phyloP scores from a whole-genome alignment of 2,329 filamentous ascomycete species.

The Chaetomiaceae sp. region DNA sequence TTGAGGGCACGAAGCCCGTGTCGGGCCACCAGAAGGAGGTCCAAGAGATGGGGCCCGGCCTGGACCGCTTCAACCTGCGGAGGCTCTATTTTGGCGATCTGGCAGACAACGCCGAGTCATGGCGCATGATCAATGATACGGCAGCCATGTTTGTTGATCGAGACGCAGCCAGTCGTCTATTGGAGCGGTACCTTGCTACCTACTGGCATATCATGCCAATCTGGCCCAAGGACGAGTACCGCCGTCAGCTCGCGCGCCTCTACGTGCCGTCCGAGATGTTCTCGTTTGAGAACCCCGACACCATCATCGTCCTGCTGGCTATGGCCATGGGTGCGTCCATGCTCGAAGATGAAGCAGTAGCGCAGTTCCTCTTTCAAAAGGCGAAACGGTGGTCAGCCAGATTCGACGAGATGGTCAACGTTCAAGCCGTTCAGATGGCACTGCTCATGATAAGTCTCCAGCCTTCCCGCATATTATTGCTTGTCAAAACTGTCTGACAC shows the following conservation, averaged over 20 bases:
- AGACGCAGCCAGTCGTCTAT: background rate
- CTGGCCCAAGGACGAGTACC: constrained; percentile 7
- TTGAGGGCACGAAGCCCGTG: constrained; percentile 1
- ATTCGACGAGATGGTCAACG: constrained; percentile 3
- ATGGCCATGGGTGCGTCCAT: constrained; percentile 4
- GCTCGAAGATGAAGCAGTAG: constrained; percentile 1
- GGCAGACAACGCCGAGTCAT: background rate
- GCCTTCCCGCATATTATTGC: background rate
- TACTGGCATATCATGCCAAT: constrained; percentile 2
- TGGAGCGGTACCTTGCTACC: constrained; percentile 4
- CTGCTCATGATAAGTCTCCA: constrained; percentile 6
- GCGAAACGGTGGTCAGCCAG: constrained; percentile 3
- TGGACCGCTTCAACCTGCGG: constrained; percentile 7
- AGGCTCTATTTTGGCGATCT: constrained; percentile 1
- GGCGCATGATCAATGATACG: constrained; percentile 1
- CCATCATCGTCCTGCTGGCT: background rate
- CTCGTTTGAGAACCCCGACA: background rate
- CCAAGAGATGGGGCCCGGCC: constrained; percentile 6
- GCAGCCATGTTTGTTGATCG: constrained; percentile 2
- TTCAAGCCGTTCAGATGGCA: constrained; percentile 3
- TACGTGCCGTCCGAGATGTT: constrained; percentile 2
- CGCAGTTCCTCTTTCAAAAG: background rate
- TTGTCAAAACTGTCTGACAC: background rate
- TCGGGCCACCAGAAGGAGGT: constrained; percentile 3
- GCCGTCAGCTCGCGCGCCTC: background rate